Base-by-base conservation (phyloP, 345 rosid species). In the Bruguiera gymnorhiza region DNA sequence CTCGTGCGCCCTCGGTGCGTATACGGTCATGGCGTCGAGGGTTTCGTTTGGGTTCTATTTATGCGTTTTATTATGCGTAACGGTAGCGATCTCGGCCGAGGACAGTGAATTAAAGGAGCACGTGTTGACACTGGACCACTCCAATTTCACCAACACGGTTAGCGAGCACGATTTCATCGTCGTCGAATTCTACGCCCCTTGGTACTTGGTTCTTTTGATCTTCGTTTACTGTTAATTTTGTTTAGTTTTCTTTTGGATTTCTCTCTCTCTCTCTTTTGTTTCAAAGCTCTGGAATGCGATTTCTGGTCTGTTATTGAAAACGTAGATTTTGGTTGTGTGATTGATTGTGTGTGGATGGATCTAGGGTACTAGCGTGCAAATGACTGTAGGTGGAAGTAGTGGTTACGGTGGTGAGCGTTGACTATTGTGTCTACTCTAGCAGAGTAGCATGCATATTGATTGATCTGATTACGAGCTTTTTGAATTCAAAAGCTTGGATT, bases 171-270 rank as follows among this genome's bases (percentile, higher is more conserved):
- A 95, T 29, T 87, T 95, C 83, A 72, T 95, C 79, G 97, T 92
- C 78, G 98, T 95, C 43, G 97, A 95, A 71, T 95, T 95, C 79
- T 95, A 95, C 80, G 98, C 99, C 61, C 99, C 99, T 52, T 95
- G 99, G 99, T 95, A 82, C 21, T 2, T 37, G 3, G 5, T 51
- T 20, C 23, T 8, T 4, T 15, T 30, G 23, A 13, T 9, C 8
- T n/a, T 20, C 19, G 16, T 53, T 31, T 19, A 29, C 4, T 65
- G 36, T 24, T 62, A 59, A 55, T 68, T 32, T 43, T 26, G n/a
- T 63, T 32, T 43, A 32, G 62, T 75, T 58, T 26, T 34, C 8
- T 51, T 24, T 64, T 39, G 10, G 13, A 74, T 52, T 0, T 34
- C 10, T 7, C 1, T 34, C 24, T 7, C 26, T 75, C 53, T 37